phyloP scores from a whole-genome alignment of 257 asterid genomes.

The Capsicum rhomboideum region DNA sequence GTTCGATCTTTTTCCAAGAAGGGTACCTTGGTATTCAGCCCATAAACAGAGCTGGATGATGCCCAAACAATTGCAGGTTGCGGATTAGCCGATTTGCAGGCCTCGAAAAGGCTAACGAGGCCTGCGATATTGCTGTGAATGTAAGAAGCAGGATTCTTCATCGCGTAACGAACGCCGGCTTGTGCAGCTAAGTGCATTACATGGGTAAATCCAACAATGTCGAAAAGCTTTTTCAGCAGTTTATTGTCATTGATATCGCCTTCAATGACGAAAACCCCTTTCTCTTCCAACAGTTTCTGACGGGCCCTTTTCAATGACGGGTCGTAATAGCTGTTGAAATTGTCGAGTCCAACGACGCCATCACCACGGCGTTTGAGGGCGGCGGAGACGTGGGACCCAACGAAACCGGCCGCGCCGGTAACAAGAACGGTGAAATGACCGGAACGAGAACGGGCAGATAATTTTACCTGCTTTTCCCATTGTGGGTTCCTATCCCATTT shows the following conservation, averaged over 20 bases:
- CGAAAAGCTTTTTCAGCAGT: constrained; percentile 16
- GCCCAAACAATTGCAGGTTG: constrained; percentile 41
- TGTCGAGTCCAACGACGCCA: constrained; percentile 39
- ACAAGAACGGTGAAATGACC: constrained; percentile 20
- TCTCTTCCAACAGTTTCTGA: constrained; percentile 6
- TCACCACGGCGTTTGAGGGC: constrained; percentile 34
- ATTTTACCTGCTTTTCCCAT: constrained; percentile 18
- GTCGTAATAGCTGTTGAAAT: constrained; percentile 33
- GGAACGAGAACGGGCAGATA: constrained; percentile 14
- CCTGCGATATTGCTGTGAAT: constrained; percentile 40
- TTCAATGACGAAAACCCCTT: constrained; percentile 21
- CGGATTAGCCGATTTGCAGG: constrained; percentile 32
- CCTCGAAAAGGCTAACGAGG: constrained; percentile 32
- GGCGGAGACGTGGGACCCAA: constrained; percentile 34
- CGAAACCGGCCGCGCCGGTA: constrained; percentile 45
- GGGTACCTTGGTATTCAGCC: constrained; percentile 31
- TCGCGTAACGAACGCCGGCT: constrained; percentile 42
- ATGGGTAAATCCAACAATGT: constrained; percentile 23
- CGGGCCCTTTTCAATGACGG: constrained; percentile 34
- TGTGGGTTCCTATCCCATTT: constrained; percentile 18
- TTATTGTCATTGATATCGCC: constrained; percentile 24
- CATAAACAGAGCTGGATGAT: constrained; percentile 41
- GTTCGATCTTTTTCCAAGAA: constrained; percentile 31
- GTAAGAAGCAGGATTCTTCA: constrained; percentile 34
- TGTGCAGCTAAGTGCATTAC: constrained; percentile 46